Evolutionary conservation across 2,329 filamentous ascomycete genomes (phyloP).

Genomic region (Cucurbitaria berberidis): DNA sequence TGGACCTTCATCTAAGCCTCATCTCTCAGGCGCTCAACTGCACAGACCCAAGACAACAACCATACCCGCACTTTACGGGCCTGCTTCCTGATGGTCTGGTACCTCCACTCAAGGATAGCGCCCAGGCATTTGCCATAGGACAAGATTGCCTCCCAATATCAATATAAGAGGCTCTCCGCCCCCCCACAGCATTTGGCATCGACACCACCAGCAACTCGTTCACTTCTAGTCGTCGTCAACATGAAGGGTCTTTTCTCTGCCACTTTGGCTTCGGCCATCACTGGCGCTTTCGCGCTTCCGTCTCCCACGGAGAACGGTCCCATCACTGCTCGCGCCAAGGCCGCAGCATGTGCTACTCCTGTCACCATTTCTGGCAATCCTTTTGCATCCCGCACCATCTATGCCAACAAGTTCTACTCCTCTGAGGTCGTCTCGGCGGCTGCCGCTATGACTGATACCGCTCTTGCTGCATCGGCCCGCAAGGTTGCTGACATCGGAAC

Average conservation of each 20-base stretch:
- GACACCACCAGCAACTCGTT: slow-evolving; percentile 26
- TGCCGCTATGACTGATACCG: slow-evolving; percentile 60
- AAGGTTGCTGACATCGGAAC: slow-evolving; percentile 59
- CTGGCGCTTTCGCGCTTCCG: slow-evolving; percentile 43
- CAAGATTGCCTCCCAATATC: slow-evolving; percentile 10
- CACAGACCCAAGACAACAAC: slow-evolving; percentile 39
- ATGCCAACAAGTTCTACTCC: slow-evolving; percentile 61
- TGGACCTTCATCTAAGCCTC: slow-evolving; percentile 41
- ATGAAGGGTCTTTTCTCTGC: slow-evolving; percentile 47
- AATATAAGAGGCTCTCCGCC: slow-evolving; percentile 40
- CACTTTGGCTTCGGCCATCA: slow-evolving; percentile 44
- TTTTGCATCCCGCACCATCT: slow-evolving; percentile 58
- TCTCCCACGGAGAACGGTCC: slow-evolving; percentile 42
- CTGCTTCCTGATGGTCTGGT: slow-evolving; percentile 43
- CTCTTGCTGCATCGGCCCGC: slow-evolving; percentile 58
- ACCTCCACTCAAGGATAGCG: slow-evolving; percentile 11
- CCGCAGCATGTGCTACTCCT: slow-evolving; percentile 41
- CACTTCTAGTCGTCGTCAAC: slow-evolving; percentile 25
- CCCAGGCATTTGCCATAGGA: slow-evolving; percentile 5
- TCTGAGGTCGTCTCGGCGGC: slow-evolving; percentile 62
- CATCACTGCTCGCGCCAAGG: slow-evolving; percentile 40
- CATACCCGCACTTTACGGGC: slow-evolving; percentile 41
- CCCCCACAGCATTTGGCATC: slow-evolving; percentile 22
- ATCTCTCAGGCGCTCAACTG: slow-evolving; percentile 30
- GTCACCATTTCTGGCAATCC: slow-evolving; percentile 59